Evolutionary conservation across 208 protist genomes (phyloP), one percentile per base, ranked within the genome.

Genomic region (Naegleria gruberi): DNA sequence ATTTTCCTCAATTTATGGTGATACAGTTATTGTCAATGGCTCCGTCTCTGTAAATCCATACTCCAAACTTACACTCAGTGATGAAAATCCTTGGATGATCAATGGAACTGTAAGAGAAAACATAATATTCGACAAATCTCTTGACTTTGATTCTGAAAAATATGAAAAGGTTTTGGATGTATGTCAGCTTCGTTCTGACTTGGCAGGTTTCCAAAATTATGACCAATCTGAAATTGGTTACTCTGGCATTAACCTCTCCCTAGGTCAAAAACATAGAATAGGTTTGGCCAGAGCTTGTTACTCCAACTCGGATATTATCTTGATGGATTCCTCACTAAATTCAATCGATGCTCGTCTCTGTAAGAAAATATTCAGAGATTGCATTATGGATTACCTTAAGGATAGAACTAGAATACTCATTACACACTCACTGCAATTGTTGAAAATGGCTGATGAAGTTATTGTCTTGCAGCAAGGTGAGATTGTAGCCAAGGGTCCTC

Each of bases 191-290:
- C 7, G 42, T 46, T 42, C 15, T 40, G 95, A 97, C 47, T 57
- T 96, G 23, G 44, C 37, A 41, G 90, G 93, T 19, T 86, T 96
- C 1, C 91, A 93, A 65, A 92, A 23, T 37, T 92, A 93, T 41
- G 94, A 96, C 90, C 5, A 90, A 41, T 95, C 93, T 7, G 95
- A 96, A 51, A 96, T 97, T 91, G 95, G 95, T 23, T 94, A 95
- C 40, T 89, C 91, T 47, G 96, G 96, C n/a, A 12, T 95, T 17
- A 95, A 91, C 74, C 88, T 95, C 44, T 90, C 43, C 89, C 92
- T 90, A 85, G 94, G 86, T 77, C 94, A 96, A 91, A 95, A 96
- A 89, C 93, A 92, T 91, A 83, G 90, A 57, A 92, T 94, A 26
- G 37, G n/a, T 37, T 43, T 93, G n/a, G 92, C 92, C n/a, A 90